Conservation (phyloP, 73 alveolate genomes). For the Uronychia binucleata region DNA sequence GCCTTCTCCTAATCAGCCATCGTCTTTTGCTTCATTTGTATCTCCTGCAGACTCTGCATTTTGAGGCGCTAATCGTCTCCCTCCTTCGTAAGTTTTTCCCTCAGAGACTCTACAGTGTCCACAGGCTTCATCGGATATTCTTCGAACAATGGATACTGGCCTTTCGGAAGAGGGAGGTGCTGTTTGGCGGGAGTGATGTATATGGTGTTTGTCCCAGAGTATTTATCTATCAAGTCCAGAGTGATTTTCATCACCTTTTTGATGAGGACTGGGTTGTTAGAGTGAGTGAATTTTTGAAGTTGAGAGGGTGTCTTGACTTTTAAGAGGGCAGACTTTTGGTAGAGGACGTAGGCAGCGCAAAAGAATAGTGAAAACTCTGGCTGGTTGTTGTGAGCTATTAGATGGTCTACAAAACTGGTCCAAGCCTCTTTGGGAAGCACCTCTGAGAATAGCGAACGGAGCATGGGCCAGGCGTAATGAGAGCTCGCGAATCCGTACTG, state of each 20-base stretch:
- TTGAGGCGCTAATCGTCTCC: slow-evolving; percentile 43
- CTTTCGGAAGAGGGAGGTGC: slow-evolving; percentile 31
- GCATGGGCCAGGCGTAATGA: slow-evolving; percentile 66
- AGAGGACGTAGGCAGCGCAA: slow-evolving; percentile 41
- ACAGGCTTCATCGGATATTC: slow-evolving; percentile 48
- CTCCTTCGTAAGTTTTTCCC: slow-evolving; percentile 34
- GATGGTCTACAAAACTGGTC: slow-evolving; percentile 58
- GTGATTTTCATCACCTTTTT: not conserved
- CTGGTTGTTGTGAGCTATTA: slow-evolving; percentile 55
- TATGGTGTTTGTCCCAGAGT: not conserved
- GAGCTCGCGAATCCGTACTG: slow-evolving; percentile 5
- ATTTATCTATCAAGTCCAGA: not conserved
- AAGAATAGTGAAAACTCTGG: slow-evolving; percentile 39
- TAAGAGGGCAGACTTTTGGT: slow-evolving; percentile 21
- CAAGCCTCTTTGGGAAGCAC: slow-evolving; percentile 66
- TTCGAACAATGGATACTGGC: slow-evolving; percentile 56
- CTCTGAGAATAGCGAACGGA: slow-evolving; percentile 60
- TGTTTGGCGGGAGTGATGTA: slow-evolving; percentile 26
- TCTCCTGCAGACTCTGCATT: slow-evolving; percentile 17
- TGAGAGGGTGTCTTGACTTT: slow-evolving; percentile 25
- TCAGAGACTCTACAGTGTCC: not conserved
- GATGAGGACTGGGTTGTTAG: not conserved
- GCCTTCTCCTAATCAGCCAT: slow-evolving; percentile 22
- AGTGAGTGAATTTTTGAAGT: slow-evolving; percentile 14
- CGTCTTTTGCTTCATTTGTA: slow-evolving; percentile 13